Evolutionary conservation across 345 rosid species (phyloP), one percentile per base, ranked within the genome.

Genomic region (Passiflora organensis): DNA sequence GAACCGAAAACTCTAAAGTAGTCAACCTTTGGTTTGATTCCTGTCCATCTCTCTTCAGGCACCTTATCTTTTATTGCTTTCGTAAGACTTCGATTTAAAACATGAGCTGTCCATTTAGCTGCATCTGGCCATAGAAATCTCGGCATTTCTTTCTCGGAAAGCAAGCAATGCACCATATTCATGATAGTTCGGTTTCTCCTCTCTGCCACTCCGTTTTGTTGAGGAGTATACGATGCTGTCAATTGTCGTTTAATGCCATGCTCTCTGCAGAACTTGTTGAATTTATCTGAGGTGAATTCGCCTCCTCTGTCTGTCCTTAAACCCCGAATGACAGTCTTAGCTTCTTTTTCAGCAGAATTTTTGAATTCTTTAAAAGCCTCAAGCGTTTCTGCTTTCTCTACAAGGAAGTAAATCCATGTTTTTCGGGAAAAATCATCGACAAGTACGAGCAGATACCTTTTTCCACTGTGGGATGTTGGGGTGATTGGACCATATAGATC

Each of bases 401-500:
- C 41, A 37, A 37, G 41, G 13, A n/a, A n/a, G n/a, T n/a, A n/a
- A n/a, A n/a, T n/a, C n/a, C n/a, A n/a, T n/a, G n/a, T n/a, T n/a
- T n/a, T 37, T 13, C 41, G 41, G 13, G 41, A 37, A 37, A 8
- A 57, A 20, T 57, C 51, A 44, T 57, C 43, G 32, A 57, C 38
- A 6, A 57, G 11, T 5, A 9, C n/a, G 1, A 58, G 25, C 15
- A 51, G 18, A 12, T 62, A 53, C 24, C 38, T 20, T 23, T 42
- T 62, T 0, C 16, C 12, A 11, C 59, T 53, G 0, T 44, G 38
- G 1, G 53, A 62, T 1, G 5, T 21, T 1, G 53, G 59, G 6
- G 37, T 14, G 21, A 62, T 53, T 0, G 52, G 59, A 0, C 59
- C 66, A 15, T 37, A 53, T 0, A 62, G 10, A 4, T 63, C 55